Evolutionary conservation across 2,329 filamentous ascomycete species (phyloP).

Genomic region (Calonectria ilicicola): DNA sequence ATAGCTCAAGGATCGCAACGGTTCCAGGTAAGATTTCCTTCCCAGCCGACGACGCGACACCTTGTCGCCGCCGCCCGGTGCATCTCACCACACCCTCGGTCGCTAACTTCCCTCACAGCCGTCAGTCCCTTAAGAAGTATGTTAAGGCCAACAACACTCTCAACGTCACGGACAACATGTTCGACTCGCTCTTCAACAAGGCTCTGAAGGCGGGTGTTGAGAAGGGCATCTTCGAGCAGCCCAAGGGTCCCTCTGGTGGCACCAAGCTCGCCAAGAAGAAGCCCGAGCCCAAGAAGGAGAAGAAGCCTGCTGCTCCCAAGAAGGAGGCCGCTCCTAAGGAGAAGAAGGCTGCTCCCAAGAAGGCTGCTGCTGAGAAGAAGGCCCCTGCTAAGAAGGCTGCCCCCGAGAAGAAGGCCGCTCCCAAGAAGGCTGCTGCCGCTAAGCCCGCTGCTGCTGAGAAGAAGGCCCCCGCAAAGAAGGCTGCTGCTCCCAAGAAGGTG

Average conservation of each 20-base stretch:
- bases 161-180: conserved; percentile 65
- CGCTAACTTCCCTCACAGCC: conserved; percentile 52
- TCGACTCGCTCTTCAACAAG: conserved; percentile 85
- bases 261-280: conserved; percentile 93
- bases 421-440: conserved; percentile 62
- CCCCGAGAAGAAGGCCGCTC: conserved; percentile 43
- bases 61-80: conserved; percentile 20
- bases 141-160: conserved; percentile 67
- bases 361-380: conserved; percentile 46
- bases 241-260: conserved; percentile 90
- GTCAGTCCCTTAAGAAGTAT: conserved; percentile 72
- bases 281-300: conserved; percentile 53
- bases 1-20: conserved; percentile 73
- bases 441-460: conserved; percentile 44
- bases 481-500: conserved; percentile 39
- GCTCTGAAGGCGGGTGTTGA: conserved; percentile 86
- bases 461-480: conserved; percentile 43
- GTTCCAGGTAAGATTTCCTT: conserved; percentile 55
- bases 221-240: conserved; percentile 87
- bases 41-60: conserved; percentile 18
- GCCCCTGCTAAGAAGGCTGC: conserved; percentile 44
- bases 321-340: conserved; percentile 48
- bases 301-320: conserved; percentile 48
- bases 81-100: conserved; percentile 5
- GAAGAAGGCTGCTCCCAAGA: conserved; percentile 47